Evolutionary conservation across 1,139 yeast species (phyloP).

Genomic region (Eremothecium cymbalariae): DNA sequence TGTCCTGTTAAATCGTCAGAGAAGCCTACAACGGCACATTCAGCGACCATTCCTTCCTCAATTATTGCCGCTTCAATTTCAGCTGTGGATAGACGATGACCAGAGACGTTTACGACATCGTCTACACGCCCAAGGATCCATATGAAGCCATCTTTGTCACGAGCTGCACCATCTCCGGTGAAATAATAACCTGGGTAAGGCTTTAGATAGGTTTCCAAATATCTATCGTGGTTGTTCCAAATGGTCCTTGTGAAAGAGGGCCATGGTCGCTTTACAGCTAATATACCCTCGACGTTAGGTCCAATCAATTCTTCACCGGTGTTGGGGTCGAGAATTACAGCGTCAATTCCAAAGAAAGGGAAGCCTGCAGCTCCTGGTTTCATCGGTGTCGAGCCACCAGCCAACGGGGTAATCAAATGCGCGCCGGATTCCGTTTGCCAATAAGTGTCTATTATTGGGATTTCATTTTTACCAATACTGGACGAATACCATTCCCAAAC

Average conservation of each 20-base stretch:
- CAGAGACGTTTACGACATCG: constrained; percentile 75
- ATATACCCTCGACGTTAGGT: constrained; percentile 64
- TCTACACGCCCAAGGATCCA: constrained; percentile 81
- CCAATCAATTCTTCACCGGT: constrained; percentile 58
- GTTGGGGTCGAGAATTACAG: constrained; percentile 63
- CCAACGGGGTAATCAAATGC: constrained; percentile 62
- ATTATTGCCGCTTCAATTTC: constrained; percentile 75
- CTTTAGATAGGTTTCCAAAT: constrained; percentile 60
- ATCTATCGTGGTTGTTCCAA: constrained; percentile 61
- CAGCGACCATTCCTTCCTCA: constrained; percentile 63
- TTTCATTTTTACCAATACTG: constrained; percentile 64
- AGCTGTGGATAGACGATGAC: constrained; percentile 73
- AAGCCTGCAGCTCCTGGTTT: constrained; percentile 75
- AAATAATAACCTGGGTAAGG: constrained; percentile 66
- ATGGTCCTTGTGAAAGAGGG: constrained; percentile 75
- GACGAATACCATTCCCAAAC: constrained; percentile 91
- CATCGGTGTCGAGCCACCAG: constrained; percentile 55
- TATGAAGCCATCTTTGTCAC: constrained; percentile 67
- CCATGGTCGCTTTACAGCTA: constrained; percentile 65
- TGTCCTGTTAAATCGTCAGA: constrained; percentile 77
- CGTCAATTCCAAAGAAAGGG: constrained; percentile 68
- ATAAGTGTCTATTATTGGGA: constrained; percentile 71
- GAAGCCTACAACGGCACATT: constrained; percentile 73
- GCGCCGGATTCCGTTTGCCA: constrained; percentile 85
- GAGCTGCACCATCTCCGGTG: constrained; percentile 78